Percentiles rank a stretch among this genome's conserved stretches.
These are phyloP conservation scores for Ogataea parapolymorpha DNA, from an alignment of 805 yeast genomes.

Conservation along the genomic window DNA sequence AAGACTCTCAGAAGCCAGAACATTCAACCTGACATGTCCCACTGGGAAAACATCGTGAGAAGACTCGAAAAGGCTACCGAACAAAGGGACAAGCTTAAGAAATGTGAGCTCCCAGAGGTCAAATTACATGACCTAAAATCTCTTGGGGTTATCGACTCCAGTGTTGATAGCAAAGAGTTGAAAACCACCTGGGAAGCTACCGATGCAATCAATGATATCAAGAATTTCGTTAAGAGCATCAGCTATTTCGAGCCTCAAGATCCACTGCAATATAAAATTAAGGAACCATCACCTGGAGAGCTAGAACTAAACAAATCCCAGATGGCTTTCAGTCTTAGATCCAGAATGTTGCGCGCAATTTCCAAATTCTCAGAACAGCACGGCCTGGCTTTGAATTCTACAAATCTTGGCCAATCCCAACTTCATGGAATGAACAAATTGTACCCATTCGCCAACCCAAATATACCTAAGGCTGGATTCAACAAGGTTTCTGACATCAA, in stretches of 20 bases:
- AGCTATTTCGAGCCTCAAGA: constrained; percentile 3
- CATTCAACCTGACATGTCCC: background rate
- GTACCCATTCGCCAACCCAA: constrained; percentile 29
- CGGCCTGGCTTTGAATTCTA: constrained; percentile 22
- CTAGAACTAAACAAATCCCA: constrained; percentile 27
- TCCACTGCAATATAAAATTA: constrained; percentile 8
- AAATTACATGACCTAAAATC: background rate
- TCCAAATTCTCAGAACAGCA: constrained; percentile 23
- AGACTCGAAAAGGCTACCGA: constrained; percentile 2
- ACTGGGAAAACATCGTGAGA: background rate
- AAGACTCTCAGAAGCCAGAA: background rate
- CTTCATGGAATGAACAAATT: constrained; percentile 17
- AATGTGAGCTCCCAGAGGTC: constrained; percentile 1
- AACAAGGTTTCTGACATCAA: constrained; percentile 9
- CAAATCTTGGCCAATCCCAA: constrained; percentile 10
- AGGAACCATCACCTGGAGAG: constrained; percentile 12
- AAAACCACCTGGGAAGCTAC: constrained; percentile 4
- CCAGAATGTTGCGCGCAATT: constrained; percentile 29
- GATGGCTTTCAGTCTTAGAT: constrained; percentile 25
- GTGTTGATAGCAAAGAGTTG: background rate
- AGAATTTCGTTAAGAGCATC: constrained; percentile 1
- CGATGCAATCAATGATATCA: constrained; percentile 2
- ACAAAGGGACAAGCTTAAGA: constrained; percentile 1
- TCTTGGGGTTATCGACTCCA: constrained; percentile 2
- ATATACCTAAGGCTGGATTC: constrained; percentile 18